Base-by-base conservation (phyloP, 306 rosid species). In the Ceratonia siliqua region DNA sequence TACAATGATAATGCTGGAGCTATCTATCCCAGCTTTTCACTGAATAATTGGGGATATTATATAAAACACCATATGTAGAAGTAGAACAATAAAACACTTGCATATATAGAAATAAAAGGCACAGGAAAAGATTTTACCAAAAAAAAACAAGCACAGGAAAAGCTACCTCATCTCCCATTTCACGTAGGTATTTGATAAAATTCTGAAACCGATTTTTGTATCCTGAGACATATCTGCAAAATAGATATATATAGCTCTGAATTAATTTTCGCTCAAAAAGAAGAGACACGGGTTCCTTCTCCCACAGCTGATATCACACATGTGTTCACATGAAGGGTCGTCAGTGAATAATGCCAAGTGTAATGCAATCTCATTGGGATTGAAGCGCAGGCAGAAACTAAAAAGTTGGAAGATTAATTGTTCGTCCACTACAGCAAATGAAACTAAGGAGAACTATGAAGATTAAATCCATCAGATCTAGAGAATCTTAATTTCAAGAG, bases 141-240 rank as follows among this genome's bases (percentile, higher is more conserved):
- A n/a, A n/a, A n/a, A n/a, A n/a, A n/a, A n/a, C n/a, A n/a, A n/a
- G n/a, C n/a, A n/a, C 5, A 61, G 7, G 33, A 55, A 18, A 56
- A 70, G 32, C 49, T 82, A 85, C 89, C 86, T 85, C 89, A 42
- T 85, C 89, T 27, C 89, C 89, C 89, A 85, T 85, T 82, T 85
- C 89, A 30, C 89, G 86, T n/a, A 85, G 89, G 58, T 79, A 75
- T 76, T 57, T 82, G 52, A 85, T 85, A 43, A 85, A 85, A 73
- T 85, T 85, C 61, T 85, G 89, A 76, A 82, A 85, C 50, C 89
- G 86, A 32, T 85, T 85, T 72, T 85, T 85, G 78, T 85, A 85
- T 78, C 89, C 89, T 22, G 89, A 85, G 50, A 85, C 84, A 54
- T 85, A 85, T 75, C 89, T 85, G 84, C 68, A 66, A 81, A 53